These are phyloP conservation scores for Scutellaria baicalensis DNA, from an alignment of 257 asterid species.

Conservation along the genomic window DNA sequence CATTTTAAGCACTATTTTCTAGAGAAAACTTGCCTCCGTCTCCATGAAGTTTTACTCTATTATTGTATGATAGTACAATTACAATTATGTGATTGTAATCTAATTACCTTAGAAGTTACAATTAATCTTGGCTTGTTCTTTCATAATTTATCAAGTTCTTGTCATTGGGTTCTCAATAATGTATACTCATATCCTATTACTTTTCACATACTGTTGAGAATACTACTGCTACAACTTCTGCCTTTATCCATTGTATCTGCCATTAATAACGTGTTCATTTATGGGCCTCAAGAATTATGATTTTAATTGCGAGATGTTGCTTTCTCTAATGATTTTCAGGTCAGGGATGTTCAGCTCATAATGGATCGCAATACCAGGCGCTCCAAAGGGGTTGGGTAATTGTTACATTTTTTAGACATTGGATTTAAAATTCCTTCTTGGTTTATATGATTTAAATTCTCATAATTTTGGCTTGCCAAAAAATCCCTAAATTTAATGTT, in stretches of 20 bases:
- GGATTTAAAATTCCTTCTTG: neutral
- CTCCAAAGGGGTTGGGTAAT: slow-evolving; percentile 72
- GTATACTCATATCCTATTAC: neutral
- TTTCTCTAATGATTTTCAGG: slow-evolving; percentile 27
- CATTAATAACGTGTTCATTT: neutral
- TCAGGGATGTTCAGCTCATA: slow-evolving; percentile 67
- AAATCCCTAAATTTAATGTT: neutral
- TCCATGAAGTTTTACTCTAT: neutral
- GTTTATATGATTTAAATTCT: neutral
- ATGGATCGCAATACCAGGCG: slow-evolving; percentile 74
- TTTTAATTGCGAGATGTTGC: neutral
- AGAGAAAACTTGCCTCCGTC: neutral
- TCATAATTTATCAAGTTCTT: neutral
- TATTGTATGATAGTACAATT: neutral
- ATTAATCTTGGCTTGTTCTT: neutral
- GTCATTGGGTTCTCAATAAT: neutral
- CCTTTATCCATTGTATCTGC: neutral
- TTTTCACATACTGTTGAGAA: neutral
- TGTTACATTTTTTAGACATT: neutral
- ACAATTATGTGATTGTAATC: neutral
- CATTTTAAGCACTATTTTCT: neutral
- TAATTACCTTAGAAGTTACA: neutral
- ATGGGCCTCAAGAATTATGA: neutral
- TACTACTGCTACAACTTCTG: neutral
- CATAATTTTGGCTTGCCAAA: neutral